Base-by-base conservation (phyloP, 352 stramenopile genomes). In the Pythium coloratum region DNA sequence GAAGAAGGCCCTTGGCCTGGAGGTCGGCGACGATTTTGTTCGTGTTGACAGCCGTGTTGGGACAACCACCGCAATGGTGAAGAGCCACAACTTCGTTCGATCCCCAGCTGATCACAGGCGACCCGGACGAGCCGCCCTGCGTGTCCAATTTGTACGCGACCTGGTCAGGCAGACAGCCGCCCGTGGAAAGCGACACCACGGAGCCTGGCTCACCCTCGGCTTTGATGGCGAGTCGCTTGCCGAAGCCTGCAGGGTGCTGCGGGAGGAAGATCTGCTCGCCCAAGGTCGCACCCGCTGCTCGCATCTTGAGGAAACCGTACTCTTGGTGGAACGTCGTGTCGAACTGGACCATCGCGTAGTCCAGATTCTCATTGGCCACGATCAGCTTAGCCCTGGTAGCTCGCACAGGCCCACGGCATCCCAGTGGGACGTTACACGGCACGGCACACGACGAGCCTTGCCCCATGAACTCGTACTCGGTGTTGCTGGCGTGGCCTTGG, bases 91-190 rank as follows among this genome's bases (percentile, higher is more conserved):
- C 85, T 1, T 55, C 46, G 42, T 92, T 89, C 55, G 91, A 82
- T 0, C 18, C 60, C 65, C 58, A 79, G 3, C 77, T 71, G 20
- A 91, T 73, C 8, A 93, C 71, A 0, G 85, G 85, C 10, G 85
- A 91, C 2, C 85, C 85, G 0, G 83, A 94, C 28, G 85, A 90
- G 0, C 85, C 85, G 3, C 76, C 82, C 14, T 81, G 73, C 3
- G 85, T 94, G 66, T 94, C 85, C 2, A 92, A 50, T 18, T 71
- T 77, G 71, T 94, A 92, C 0, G 72, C 85, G 16, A 92, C 79
- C 59, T 93, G 76, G 55, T 89, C 64, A 0, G 38, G 49, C 2
- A 69, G 65, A 57, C 85, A 93, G 13, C 78, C 76, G 50, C 50
- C 61, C 20, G 67, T 71, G 8, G 51, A 76, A 34, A 88, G 55